Evolutionary conservation across 805 yeast genomes (phyloP).

Genomic region (Nakazawaea holstii): DNA sequence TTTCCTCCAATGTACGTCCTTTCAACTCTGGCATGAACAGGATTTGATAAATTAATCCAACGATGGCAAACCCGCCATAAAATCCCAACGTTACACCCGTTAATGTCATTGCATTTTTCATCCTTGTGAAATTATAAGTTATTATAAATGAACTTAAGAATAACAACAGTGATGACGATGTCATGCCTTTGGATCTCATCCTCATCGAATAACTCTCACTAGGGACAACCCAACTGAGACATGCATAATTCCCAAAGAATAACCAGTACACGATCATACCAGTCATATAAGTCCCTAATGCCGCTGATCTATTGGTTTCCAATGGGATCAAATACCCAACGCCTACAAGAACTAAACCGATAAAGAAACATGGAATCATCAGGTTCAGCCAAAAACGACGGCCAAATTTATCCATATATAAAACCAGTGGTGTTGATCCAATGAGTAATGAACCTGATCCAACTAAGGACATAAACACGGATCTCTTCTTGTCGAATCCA

Average conservation of each 20-base stretch:
- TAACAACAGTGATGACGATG: conserved; percentile 49
- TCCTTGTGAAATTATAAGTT: conserved; percentile 55
- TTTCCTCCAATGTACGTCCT: conserved; percentile 68
- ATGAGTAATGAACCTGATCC: conserved; percentile 60
- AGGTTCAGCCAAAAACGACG: conserved; percentile 59
- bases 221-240: conserved; percentile 65
- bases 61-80: conserved; percentile 60
- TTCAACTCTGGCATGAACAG: conserved; percentile 69
- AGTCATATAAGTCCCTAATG: conserved; percentile 56
- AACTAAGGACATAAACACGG: conserved; percentile 66
- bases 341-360: conserved; percentile 58
- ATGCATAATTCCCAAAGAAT: conserved; percentile 62
- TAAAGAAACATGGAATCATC: conserved; percentile 47
- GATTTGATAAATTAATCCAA: conserved; percentile 49
- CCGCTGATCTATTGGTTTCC: conserved; percentile 30
- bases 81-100: conserved; percentile 62
- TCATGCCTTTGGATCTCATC: conserved; percentile 62
- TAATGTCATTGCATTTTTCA: conserved; percentile 52
- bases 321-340: conserved; percentile 44
- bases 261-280: conserved; percentile 61
- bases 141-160: conserved; percentile 61
- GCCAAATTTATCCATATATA: conserved; percentile 53
- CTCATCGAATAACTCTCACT: conserved; percentile 57
- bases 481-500: conserved; percentile 44
- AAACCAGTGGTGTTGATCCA: conserved; percentile 63